Conservation (phyloP, 202 grass and related monocot species). For the Hordeum pubiflorum region DNA sequence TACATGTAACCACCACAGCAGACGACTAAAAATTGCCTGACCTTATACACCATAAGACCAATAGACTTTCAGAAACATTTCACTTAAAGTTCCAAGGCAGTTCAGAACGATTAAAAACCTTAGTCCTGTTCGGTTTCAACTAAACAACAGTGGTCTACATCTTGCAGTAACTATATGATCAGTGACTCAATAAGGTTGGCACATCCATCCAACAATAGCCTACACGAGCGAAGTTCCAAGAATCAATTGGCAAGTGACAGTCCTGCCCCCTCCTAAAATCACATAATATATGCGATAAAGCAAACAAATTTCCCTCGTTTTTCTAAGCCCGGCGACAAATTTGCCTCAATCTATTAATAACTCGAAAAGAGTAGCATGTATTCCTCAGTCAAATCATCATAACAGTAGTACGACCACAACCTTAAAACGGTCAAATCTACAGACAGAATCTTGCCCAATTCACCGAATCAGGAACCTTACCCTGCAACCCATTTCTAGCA, state of each 20-base stretch:
- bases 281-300: neutral
- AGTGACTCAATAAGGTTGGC: too few species aligned
- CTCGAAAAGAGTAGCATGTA: neutral
- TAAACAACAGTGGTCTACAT: too few species aligned
- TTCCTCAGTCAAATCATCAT: neutral
- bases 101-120: neutral
- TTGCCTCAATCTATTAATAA: neutral
- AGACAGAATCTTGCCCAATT: neutral
- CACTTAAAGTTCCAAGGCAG: neutral
- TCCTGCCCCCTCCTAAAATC: too few species aligned
- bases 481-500: neutral
- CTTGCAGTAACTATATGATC: too few species aligned
- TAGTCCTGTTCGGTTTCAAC: neutral
- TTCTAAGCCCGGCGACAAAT: neutral
- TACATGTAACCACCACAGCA: neutral
- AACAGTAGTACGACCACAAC: neutral
- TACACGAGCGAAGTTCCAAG: too few species aligned
- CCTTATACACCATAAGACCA: neutral
- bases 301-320: neutral
- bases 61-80: neutral
- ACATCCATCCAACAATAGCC: too few species aligned
- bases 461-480: neutral
- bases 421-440: neutral
- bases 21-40: neutral
- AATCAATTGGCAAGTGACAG: neutral